Percentiles rank a stretch among this genome's conserved stretches.
phyloP scores from a whole-genome alignment of 83 land plant species.

The Diphasiastrum complanatum region DNA sequence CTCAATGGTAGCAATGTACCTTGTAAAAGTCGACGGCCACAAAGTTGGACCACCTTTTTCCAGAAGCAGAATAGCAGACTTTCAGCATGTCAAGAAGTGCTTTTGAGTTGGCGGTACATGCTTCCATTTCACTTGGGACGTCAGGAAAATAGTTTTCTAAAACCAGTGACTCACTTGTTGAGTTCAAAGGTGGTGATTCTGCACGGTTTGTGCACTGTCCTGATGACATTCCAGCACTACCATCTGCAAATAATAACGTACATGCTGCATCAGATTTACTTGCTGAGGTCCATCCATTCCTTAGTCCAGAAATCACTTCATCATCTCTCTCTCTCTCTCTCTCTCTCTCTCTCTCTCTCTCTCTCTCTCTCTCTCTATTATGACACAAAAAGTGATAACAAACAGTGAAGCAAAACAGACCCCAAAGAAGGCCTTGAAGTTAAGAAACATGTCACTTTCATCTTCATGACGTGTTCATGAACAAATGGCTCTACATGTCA shows the following conservation, averaged over 20 bases:
- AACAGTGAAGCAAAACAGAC: no score
- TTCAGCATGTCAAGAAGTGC: constrained; percentile 35
- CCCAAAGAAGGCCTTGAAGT: no score
- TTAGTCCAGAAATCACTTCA: not conserved
- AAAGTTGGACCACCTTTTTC: constrained; percentile 74
- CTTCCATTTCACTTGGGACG: constrained; percentile 24
- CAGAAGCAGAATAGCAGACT: constrained; percentile 45
- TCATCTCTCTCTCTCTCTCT: no score
- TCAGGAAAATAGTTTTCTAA: constrained; percentile 56
- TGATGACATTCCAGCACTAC: constrained; percentile 52
- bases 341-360: no score
- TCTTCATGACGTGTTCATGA: no score
- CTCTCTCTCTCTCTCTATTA: no score
- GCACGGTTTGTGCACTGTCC: constrained; percentile 53
- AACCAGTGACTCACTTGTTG: constrained; percentile 43
- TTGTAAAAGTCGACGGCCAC: constrained; percentile 74
- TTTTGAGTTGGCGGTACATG: constrained; percentile 53
- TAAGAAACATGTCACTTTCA: no score
- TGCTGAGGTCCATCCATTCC: not conserved
- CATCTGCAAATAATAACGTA: constrained; percentile 42
- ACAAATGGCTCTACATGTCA: no score
- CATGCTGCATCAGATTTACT: not conserved
- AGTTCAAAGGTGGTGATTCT: constrained; percentile 41
- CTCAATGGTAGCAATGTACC: no score
- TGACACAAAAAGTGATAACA: no score